Percentiles rank a stretch among this genome's conserved stretches.
Evolutionary conservation across 345 rosid genomes (phyloP).

Genomic region (Aquilaria malaccensis): DNA sequence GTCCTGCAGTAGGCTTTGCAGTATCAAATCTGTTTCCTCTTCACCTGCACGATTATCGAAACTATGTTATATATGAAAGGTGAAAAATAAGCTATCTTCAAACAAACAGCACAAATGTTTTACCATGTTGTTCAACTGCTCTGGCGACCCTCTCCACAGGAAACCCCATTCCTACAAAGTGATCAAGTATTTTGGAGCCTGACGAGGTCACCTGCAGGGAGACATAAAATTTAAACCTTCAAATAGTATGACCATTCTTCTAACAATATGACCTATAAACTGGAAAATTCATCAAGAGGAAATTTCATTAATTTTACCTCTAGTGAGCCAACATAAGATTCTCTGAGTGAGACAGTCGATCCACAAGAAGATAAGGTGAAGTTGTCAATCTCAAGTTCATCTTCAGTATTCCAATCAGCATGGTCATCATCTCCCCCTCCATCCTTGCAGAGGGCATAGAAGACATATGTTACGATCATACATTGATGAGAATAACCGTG

Average conservation of each 20-base stretch:
- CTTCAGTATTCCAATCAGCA: conserved; percentile 58
- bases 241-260: no score
- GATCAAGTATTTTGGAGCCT: conserved; percentile 45
- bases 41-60: conserved; percentile 35
- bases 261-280: neutral
- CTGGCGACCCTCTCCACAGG: conserved; percentile 47
- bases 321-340: conserved; percentile 17
- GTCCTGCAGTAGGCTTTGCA: conserved; percentile 44
- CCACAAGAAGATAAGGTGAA: conserved; percentile 20
- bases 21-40: conserved; percentile 35
- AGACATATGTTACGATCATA: no score
- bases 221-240: no score
- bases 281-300: no score
- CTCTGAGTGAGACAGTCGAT: conserved; percentile 19
- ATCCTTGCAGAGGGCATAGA: no score
- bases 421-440: no score
- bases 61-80: conserved; percentile 10
- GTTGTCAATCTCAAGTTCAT: conserved; percentile 52
- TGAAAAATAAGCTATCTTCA: conserved; percentile 3
- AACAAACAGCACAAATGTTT: conserved; percentile 1
- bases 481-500: no score
- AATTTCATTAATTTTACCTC: conserved; percentile 17
- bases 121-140: conserved; percentile 66
- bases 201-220: no score
- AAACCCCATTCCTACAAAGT: conserved; percentile 75